Percentiles rank a stretch among this genome's conserved stretches.
These are phyloP conservation scores for Letharia columbiana DNA, from an alignment of 495 filamentous ascomycete genomes.

Conservation along the genomic window DNA sequence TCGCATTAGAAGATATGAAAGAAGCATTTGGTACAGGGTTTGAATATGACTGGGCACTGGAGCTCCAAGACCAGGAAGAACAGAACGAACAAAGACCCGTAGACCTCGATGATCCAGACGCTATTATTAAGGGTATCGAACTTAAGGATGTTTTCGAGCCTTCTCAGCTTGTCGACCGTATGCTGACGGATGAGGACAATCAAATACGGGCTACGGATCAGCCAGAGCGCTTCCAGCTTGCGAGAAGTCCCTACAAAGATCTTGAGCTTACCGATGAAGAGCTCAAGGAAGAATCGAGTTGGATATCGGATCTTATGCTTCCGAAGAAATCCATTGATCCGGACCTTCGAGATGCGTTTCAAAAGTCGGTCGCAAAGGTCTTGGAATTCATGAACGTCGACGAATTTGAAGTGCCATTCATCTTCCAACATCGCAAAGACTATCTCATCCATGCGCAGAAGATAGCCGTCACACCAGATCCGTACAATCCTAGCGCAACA, in stretches of 20 bases:
- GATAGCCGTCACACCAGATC: slow-evolving; percentile 45
- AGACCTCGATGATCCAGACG: slow-evolving; percentile 39
- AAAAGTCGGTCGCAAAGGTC: slow-evolving; percentile 81
- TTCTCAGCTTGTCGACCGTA: slow-evolving; percentile 81
- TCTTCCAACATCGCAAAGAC: slow-evolving; percentile 96
- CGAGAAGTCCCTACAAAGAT: slow-evolving; percentile 76
- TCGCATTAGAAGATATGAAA: slow-evolving; percentile 87
- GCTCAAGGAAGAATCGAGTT: slow-evolving; percentile 77
- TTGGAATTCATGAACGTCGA: slow-evolving; percentile 89
- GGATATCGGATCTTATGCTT: slow-evolving; percentile 83
- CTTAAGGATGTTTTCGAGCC: slow-evolving; percentile 98
- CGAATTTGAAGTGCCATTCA: slow-evolving; percentile 89
- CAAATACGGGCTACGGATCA: slow-evolving; percentile 76
- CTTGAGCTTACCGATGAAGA: slow-evolving; percentile 68
- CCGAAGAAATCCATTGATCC: slow-evolving; percentile 63
- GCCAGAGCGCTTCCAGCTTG: slow-evolving; percentile 88
- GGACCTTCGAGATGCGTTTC: slow-evolving; percentile 72
- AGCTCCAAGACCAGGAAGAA: slow-evolving; percentile 60
- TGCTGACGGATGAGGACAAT: slow-evolving; percentile 93
- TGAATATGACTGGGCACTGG: slow-evolving; percentile 89
- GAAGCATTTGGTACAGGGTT: slow-evolving; percentile 89
- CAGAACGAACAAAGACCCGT: slow-evolving; percentile 55
- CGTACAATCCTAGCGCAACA: slow-evolving; percentile 53
- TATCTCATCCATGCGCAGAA: slow-evolving; percentile 91
- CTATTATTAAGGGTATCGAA: slow-evolving; percentile 50